phyloP scores from a whole-genome alignment of 139 green algal genomes.

The Dunaliella primolecta region DNA sequence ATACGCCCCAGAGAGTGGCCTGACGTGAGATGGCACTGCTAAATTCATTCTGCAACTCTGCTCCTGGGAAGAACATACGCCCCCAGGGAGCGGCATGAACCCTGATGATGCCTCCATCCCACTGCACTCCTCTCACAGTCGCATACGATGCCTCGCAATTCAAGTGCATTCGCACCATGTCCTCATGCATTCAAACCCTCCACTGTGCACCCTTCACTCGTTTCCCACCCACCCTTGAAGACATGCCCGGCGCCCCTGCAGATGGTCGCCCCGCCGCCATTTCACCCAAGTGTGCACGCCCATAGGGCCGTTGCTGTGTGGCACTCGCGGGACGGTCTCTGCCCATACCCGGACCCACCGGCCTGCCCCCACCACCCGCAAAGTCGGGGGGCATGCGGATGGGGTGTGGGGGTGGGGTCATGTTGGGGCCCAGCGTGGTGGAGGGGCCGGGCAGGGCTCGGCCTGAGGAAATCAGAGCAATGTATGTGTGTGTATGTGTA shows the following conservation, averaged over 20 bases:
- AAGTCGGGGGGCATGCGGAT: neutral
- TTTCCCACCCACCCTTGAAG: neutral
- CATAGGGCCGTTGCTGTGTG: neutral
- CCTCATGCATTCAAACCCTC: too few species aligned
- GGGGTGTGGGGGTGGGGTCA: constrained; percentile 8
- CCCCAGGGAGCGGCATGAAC: too few species aligned
- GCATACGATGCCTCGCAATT: too few species aligned
- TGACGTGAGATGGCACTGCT: too few species aligned
- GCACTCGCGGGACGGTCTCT: neutral
- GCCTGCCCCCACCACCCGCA: neutral
- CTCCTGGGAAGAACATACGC: too few species aligned
- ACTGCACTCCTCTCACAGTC: too few species aligned
- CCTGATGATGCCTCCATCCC: too few species aligned
- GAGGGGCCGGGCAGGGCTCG: neutral
- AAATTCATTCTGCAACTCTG: too few species aligned
- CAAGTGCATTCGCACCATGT: too few species aligned
- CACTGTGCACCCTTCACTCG: too few species aligned
- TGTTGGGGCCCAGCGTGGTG: constrained; percentile 10
- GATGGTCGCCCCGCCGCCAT: neutral
- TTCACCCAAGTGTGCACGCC: neutral
- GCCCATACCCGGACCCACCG: neutral
- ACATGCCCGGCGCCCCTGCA: neutral
- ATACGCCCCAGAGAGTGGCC: too few species aligned
- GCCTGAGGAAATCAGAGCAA: neutral
- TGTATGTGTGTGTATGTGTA: neutral